Evolutionary conservation across 2,329 filamentous ascomycete species (phyloP), one percentile per base, ranked within the genome.

Genomic region (Ophiostoma angusticollis): DNA sequence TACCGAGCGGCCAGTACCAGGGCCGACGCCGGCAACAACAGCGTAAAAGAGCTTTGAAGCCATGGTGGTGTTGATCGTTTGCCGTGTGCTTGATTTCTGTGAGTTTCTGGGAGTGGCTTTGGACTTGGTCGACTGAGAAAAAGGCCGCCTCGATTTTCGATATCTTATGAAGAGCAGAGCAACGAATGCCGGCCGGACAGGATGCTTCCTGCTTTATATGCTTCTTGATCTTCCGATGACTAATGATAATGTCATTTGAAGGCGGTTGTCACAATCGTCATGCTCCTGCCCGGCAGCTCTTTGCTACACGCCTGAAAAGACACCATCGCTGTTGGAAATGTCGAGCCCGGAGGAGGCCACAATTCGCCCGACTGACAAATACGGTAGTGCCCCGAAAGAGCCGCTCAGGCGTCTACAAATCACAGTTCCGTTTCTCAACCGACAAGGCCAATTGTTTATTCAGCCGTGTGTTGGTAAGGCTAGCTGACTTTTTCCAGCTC

Each of bases 21-120:
- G 63, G n/a, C 82, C 82, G 30, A 77, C 80, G 40, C 81, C 82
- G 9, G 79, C 78, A 42, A 86, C 60, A 44, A 86, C 62, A 36
- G 79, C 74, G 55, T 78, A 81, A 50, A 80, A 68, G 18, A 41
- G 41, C 28, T 56, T 58, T 44, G 56, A 53, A 6, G 54, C 44
- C 51, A 55, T 57, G 31, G n/a, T 31, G 17, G 9, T 19, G 30
- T 14, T 8, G 13, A 12, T 21, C 36, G n/a, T 27, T 25, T 34
- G 16, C 29, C 39, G 25, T 31, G 16, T 27, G 23, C 1, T 28
- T 24, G 23, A 24, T n/a, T n/a, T n/a, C n/a, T n/a, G n/a, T n/a
- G n/a, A n/a, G n/a, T n/a, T n/a, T n/a, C n/a, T n/a, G n/a, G n/a
- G n/a, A n/a, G n/a, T n/a, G n/a, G n/a, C n/a, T n/a, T n/a, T n/a